phyloP scores from a whole-genome alignment of 1,139 yeast species.

The Pichia sp. region DNA sequence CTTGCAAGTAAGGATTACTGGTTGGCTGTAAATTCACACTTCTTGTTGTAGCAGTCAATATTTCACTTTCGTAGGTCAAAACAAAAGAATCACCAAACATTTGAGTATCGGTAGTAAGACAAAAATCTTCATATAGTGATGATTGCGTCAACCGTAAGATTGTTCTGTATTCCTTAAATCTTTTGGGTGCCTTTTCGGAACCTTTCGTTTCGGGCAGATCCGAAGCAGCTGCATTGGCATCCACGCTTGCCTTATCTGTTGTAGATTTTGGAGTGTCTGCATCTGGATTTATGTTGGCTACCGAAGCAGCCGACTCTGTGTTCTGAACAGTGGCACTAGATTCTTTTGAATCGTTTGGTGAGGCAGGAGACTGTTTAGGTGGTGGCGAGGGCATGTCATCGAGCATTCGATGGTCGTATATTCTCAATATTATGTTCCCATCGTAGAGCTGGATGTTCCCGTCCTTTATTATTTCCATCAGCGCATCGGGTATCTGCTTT shows the following conservation, averaged over 20 bases:
- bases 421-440: slow-evolving; percentile 81
- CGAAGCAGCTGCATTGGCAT: background rate
- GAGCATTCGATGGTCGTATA: slow-evolving; percentile 59
- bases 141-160: slow-evolving; percentile 75
- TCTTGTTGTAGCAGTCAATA: slow-evolving; percentile 71
- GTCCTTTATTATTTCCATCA: slow-evolving; percentile 84
- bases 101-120: slow-evolving; percentile 75
- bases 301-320: background rate
- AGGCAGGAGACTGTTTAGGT: background rate
- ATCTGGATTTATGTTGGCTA: background rate
- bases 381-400: background rate
- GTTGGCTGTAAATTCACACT: slow-evolving; percentile 73
- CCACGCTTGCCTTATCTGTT: background rate
- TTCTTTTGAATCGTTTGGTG: background rate
- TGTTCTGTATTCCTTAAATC: slow-evolving; percentile 72
- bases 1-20: slow-evolving; percentile 56
- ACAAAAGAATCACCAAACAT: slow-evolving; percentile 78
- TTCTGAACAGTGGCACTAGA: background rate
- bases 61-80: slow-evolving; percentile 77
- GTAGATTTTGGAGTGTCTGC: background rate
- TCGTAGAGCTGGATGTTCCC: slow-evolving; percentile 80
- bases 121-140: slow-evolving; percentile 78
- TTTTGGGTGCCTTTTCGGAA: slow-evolving; percentile 1
- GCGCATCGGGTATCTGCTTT: slow-evolving; percentile 84
- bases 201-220: background rate